Evolutionary conservation across 331 rosid species (phyloP), one percentile per base, ranked within the genome.

Genomic region (Phaseolus coccineus): DNA sequence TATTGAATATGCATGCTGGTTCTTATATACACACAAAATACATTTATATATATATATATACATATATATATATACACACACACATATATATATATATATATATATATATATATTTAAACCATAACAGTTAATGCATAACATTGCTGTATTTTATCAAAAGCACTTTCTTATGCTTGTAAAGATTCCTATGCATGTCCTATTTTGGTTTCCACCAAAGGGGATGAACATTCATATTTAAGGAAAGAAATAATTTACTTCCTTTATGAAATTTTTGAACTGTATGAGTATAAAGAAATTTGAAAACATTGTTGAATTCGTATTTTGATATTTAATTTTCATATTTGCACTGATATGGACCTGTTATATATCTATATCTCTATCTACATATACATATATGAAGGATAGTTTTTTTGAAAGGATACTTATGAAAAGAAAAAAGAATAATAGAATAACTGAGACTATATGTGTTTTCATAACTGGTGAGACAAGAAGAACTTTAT

Each of bases 181-280:
- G 25, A 40, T 28, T 58, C 5, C 5, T 24, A 75, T 59, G 13
- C 58, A 42, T 40, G 70, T 10, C 50, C 58, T 14, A 28, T 42
- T 58, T 59, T 58, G 56, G 28, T 40, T 24, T 25, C 24, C 30
- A 40, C 55, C 24, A 37, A 37, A 57, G 25, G 12, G 3, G 8
- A 56, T 8, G 69, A 16, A 42, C 13, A 15, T 15, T 63, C 48
- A 51, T n/a, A 75, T 16, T 31, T n/a, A 63, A 76, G 62, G 72
- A 74, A 74, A 12, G 22, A 47, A 74, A 31, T 9, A 11, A 46
- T 12, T 27, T 16, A 74, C 14, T 61, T 62, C 52, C 71, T 28
- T 61, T 9, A 16, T 61, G 56, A 35, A 56, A n/a, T n/a, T 73
- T 48, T 62, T 30, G 7, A 16, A 76, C 22, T 44, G 24, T 30